Percentiles rank a stretch among this genome's conserved stretches.
These are phyloP conservation scores for Candida mesenterica DNA, from an alignment of 1,139 yeast genomes.

Conservation along the genomic window DNA sequence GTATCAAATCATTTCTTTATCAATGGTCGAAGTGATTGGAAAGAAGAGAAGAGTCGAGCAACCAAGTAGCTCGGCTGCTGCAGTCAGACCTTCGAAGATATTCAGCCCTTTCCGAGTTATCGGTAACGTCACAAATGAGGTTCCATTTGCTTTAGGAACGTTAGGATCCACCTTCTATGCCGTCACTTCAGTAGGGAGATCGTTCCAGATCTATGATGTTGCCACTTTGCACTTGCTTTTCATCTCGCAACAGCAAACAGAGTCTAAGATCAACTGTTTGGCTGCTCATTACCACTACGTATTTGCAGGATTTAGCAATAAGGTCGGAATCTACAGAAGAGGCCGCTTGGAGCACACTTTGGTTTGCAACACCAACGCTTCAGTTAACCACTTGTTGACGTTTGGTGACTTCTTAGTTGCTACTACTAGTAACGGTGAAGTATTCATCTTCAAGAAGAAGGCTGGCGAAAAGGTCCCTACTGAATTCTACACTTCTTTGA, in stretches of 20 bases:
- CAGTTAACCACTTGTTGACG: slow-evolving; percentile 50
- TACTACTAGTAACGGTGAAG: slow-evolving; percentile 47
- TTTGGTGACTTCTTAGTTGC: slow-evolving; percentile 83
- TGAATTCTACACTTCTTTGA: slow-evolving; percentile 64
- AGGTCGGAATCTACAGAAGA: slow-evolving; percentile 77
- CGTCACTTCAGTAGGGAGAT: slow-evolving; percentile 85
- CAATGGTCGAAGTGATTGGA: slow-evolving; percentile 32
- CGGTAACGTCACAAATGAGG: slow-evolving; percentile 73
- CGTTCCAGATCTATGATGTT: slow-evolving; percentile 93
- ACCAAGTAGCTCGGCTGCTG: slow-evolving; percentile 1
- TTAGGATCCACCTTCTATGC: slow-evolving; percentile 85
- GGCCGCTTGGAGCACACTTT: slow-evolving; percentile 69
- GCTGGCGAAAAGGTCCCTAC: slow-evolving; percentile 51
- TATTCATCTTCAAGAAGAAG: slow-evolving; percentile 65
- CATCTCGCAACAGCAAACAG: slow-evolving; percentile 79
- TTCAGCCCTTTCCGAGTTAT: slow-evolving; percentile 48
- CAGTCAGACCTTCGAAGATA: slow-evolving; percentile 27
- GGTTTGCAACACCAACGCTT: slow-evolving; percentile 31
- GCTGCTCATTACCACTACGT: slow-evolving; percentile 84
- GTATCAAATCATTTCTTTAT: background rate
- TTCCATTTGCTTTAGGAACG: slow-evolving; percentile 86
- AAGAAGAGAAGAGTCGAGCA: slow-evolving; percentile 30
- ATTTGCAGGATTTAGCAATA: slow-evolving; percentile 71
- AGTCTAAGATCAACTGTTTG: slow-evolving; percentile 64
- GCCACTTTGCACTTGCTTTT: slow-evolving; percentile 81